A percentile compares a stretch with the other conserved stretches of the same genome.
Evolutionary conservation across 2,329 filamentous ascomycete genomes (phyloP).

Genomic region (Penicillium sp.): DNA sequence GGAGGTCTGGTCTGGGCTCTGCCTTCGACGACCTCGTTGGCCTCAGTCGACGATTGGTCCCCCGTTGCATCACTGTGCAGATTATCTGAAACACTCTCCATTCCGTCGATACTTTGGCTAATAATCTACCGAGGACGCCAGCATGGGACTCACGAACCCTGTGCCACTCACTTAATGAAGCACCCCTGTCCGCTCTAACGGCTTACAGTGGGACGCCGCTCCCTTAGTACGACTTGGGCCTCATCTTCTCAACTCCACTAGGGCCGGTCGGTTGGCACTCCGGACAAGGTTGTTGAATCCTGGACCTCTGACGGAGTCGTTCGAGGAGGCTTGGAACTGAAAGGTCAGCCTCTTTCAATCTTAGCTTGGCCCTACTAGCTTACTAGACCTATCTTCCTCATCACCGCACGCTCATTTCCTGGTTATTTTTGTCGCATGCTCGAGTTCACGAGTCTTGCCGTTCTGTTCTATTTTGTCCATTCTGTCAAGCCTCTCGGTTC

Average conservation of each 20-base stretch:
- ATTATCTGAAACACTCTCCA: not conserved
- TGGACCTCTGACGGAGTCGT: not conserved
- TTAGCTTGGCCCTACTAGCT: not conserved
- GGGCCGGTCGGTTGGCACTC: conserved; percentile 8
- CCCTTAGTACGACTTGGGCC: not conserved
- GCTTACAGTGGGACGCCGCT: conserved; percentile 1
- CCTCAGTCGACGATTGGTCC: not conserved
- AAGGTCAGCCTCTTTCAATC: not conserved
- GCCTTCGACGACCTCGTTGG: not conserved
- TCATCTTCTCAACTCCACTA: conserved; percentile 5
- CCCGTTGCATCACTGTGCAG: not conserved
- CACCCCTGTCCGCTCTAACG: not conserved
- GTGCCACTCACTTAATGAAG: not conserved
- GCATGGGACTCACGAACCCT: not conserved
- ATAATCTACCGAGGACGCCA: not conserved
- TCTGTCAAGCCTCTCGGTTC: not conserved
- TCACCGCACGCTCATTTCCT: not conserved
- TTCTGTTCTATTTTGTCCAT: not conserved
- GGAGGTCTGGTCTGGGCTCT: not conserved
- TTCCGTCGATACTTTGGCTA: not conserved
- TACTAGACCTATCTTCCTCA: not conserved
- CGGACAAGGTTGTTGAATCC: conserved; percentile 2
- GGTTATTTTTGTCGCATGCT: not conserved
- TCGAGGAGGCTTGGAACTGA: not conserved
- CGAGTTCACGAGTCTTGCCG: not conserved